Evolutionary conservation across 1,284 basidiomycete genomes (phyloP).

Genomic region (Tilletia walkeri): DNA sequence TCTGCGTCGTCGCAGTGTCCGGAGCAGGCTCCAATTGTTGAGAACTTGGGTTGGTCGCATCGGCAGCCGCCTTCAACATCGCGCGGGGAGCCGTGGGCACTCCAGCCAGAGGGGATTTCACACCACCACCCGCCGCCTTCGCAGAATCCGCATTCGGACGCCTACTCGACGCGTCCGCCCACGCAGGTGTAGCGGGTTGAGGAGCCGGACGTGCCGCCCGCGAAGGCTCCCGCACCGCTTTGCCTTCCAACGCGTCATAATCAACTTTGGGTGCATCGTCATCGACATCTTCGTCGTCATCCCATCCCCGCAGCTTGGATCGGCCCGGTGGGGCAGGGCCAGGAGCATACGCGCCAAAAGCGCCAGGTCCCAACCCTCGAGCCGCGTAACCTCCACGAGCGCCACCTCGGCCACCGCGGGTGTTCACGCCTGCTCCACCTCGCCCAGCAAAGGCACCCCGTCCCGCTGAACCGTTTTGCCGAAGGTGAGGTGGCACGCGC

Average conservation of each 20-base stretch:
- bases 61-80: slow-evolving; percentile 11
- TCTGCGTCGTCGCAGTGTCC: too few species aligned
- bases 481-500: slow-evolving; percentile 13
- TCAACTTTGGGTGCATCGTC: slow-evolving; percentile 13
- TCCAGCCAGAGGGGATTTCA: not conserved
- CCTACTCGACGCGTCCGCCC: not conserved
- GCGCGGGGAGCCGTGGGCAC: slow-evolving; percentile 13
- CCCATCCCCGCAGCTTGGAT: slow-evolving; percentile 15
- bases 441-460: not conserved
- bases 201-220: slow-evolving; percentile 10
- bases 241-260: slow-evolving; percentile 18
- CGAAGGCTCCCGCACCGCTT: slow-evolving; percentile 9
- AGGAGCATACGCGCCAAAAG: slow-evolving; percentile 7
- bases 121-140: not conserved
- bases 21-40: too few species aligned
- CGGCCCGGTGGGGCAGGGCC: slow-evolving; percentile 4
- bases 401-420: slow-evolving; percentile 6
- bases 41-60: not conserved
- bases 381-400: not conserved
- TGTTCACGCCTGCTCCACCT: not conserved
- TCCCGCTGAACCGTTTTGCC: not conserved
- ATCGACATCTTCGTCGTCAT: slow-evolving; percentile 7
- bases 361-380: not conserved
- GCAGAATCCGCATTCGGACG: not conserved
- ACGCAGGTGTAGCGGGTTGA: not conserved